Evolutionary conservation across 2,329 filamentous ascomycete species (phyloP).

Genomic region (Cladorrhinum sp.): DNA sequence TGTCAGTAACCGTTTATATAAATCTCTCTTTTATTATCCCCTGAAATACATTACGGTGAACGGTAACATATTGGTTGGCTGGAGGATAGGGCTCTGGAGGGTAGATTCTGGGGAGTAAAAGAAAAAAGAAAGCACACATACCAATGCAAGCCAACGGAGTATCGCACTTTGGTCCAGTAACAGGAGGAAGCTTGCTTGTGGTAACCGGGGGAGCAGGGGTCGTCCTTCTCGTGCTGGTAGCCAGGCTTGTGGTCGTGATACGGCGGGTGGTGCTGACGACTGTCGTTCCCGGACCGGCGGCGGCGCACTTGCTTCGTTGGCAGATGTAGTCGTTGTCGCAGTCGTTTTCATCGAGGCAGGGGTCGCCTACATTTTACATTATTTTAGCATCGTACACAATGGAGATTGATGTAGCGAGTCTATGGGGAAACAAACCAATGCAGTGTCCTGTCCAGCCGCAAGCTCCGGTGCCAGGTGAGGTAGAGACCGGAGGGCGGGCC

Average conservation of each 20-base stretch:
- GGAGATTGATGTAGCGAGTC: too few relatives aligned
- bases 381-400: neutral
- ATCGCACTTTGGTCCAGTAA: slow-evolving; percentile 5
- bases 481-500: neutral
- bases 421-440: slow-evolving; percentile 9
- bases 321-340: slow-evolving; percentile 19
- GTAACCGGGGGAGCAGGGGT: neutral
- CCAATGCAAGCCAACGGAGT: slow-evolving; percentile 17
- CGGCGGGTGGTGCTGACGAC: slow-evolving; percentile 11
- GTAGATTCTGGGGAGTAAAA: neutral
- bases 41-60: too few relatives aligned
- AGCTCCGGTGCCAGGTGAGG: neutral
- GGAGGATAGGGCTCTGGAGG: neutral
- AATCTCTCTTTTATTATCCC: neutral
- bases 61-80: too few relatives aligned
- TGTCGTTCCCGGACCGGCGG: neutral
- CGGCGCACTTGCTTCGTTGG: slow-evolving; percentile 9
- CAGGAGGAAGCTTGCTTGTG: neutral
- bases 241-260: neutral
- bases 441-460: slow-evolving; percentile 21
- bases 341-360: slow-evolving; percentile 21
- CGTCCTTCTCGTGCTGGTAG: slow-evolving; percentile 4
- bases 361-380: slow-evolving; percentile 12
- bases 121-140: slow-evolving; percentile 1
- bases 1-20: neutral